Evolutionary conservation across 2,329 filamentous ascomycete species (phyloP).

Genomic region (Aspergillus ibericus): DNA sequence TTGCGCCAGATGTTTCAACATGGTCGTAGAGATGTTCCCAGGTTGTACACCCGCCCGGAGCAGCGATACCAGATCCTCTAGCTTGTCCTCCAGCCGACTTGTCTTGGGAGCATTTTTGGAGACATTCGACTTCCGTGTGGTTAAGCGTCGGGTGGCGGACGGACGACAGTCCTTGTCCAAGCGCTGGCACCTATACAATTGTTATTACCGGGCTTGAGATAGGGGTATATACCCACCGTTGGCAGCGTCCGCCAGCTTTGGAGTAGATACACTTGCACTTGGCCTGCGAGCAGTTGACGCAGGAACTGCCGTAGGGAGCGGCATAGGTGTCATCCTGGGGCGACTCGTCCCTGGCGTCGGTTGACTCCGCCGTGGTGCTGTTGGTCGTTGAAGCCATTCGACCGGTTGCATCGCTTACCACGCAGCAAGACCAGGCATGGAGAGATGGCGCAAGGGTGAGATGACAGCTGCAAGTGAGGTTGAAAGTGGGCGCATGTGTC

Average conservation of each 20-base stretch:
- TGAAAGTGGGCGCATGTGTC: neutral
- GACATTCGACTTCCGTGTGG: conserved; percentile 7
- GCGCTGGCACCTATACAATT: conserved; percentile 40
- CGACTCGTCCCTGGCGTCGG: neutral
- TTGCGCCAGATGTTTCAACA: neutral
- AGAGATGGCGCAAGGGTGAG: neutral
- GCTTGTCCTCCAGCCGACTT: conserved; percentile 27
- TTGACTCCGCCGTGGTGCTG: neutral
- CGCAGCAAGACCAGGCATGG: neutral
- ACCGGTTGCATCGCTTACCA: neutral
- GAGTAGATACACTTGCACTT: conserved; percentile 26
- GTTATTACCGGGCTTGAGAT: neutral
- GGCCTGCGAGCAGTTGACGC: conserved; percentile 23
- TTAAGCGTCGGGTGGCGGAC: conserved; percentile 34
- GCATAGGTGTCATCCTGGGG: conserved; percentile 6
- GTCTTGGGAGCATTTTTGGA: conserved; percentile 13
- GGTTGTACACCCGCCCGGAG: conserved; percentile 15
- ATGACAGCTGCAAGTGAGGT: neutral
- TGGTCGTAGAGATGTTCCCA: neutral
- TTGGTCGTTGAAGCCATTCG: neutral
- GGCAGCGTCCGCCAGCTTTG: conserved; percentile 1
- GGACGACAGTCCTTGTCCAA: conserved; percentile 44
- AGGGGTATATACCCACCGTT: conserved; percentile 8
- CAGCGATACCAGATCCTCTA: conserved; percentile 27
- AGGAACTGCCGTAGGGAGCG: conserved; percentile 17